These are phyloP conservation scores for Combretum micranthum DNA, from an alignment of 345 rosid genomes.

Conservation along the genomic window DNA sequence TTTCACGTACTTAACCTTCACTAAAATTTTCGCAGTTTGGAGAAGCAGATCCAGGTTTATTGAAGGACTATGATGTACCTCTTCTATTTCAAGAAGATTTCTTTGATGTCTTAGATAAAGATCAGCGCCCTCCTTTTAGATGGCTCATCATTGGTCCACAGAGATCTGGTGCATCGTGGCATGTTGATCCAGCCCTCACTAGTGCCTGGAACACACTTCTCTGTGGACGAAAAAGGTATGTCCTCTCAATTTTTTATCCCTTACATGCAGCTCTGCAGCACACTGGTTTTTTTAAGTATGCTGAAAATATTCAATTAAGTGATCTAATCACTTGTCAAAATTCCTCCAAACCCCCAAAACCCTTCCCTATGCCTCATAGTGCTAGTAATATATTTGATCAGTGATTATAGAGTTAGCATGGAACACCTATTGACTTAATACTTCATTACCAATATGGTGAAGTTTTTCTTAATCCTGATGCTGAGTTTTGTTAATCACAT, in stretches of 20 bases:
- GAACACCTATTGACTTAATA: too few relatives aligned
- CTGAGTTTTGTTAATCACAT: too few relatives aligned
- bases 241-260: not conserved
- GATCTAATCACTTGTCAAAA: not conserved
- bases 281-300: not conserved
- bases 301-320: not conserved
- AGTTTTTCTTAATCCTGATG: too few relatives aligned
- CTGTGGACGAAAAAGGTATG: slow-evolving; percentile 88
- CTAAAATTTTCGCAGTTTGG: slow-evolving; percentile 54
- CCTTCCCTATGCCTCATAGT: too few relatives aligned
- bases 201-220: slow-evolving; percentile 98
- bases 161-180: slow-evolving; percentile 99
- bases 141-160: slow-evolving; percentile 97
- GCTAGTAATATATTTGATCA: too few relatives aligned
- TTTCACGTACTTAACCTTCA: slow-evolving; percentile 6
- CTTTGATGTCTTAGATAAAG: slow-evolving; percentile 65
- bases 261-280: too few relatives aligned
- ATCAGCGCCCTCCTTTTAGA: slow-evolving; percentile 76
- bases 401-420: too few relatives aligned
- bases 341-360: too few relatives aligned
- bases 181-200: slow-evolving; percentile 95
- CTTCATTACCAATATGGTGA: too few relatives aligned
- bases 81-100: slow-evolving; percentile 82
- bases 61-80: slow-evolving; percentile 80
- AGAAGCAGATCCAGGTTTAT: slow-evolving; percentile 65